Evolutionary conservation across 2,329 filamentous ascomycete species (phyloP), one percentile per base, ranked within the genome.

Genomic region (Dryadomyces sulphureus): DNA sequence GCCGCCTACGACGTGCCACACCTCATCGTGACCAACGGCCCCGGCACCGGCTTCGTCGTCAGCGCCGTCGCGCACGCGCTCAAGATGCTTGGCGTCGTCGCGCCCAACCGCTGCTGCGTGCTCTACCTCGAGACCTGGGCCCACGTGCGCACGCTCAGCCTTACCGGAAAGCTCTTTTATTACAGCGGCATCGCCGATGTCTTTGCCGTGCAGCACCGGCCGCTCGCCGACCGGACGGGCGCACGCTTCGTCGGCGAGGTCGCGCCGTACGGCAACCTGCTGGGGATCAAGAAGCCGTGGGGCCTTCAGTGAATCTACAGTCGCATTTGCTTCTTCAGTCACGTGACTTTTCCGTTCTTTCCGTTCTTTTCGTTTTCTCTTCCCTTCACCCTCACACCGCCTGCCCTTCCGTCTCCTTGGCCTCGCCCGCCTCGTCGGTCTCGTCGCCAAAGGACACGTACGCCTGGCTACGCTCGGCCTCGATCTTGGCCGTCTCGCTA

Each of bases 91-190:
- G 64, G 54, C 45, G 9, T 68, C 6, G 63, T 66, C 22, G 70
- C 70, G 0, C 59, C 66, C 19, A 63, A 69, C 24, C 73, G 72
- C 52, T 80, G 90, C 65, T 76, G 78, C 51, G 80, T 84, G 9
- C 68, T 96, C 14, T 98, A 92, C 60, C 75, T 95, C 24, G 92
- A 98, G 68, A 92, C 84, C 19, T 95, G 89, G 81, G 90, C 92
- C 3, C 74, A 92, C 16, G 84, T 94, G 16, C 80, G 73, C 53
- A 81, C 76, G 12, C 63, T 96, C 52, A 96, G 90, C 64, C 61
- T 95, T 49, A 94, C 86, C 34, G 92, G 90, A 0, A 81, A 77
- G 58, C 65, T 96, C 34, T 67, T 98, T 48, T 63, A 81, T 48
- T 65, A 68, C 52, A 66, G 67, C 2, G 65, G 68, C 40, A 63